Percentiles rank a stretch among this genome's conserved stretches.
phyloP scores from a whole-genome alignment of 345 rosid genomes.

The Eucalyptus camaldulensis region DNA sequence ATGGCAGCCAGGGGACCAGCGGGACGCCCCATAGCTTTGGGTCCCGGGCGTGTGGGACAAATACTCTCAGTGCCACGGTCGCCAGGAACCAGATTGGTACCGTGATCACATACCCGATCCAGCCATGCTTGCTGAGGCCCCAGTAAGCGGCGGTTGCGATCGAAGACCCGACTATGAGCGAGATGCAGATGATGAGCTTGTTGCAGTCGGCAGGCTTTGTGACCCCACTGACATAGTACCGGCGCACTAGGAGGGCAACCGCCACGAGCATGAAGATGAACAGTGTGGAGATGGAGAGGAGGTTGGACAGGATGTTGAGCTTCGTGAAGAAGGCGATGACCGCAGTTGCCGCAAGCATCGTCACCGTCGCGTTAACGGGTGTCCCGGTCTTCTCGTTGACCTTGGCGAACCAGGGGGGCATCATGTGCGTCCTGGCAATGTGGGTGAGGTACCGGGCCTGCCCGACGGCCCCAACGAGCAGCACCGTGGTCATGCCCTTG shows the following conservation, averaged over 20 bases:
- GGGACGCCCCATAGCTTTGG: slow-evolving; percentile 35
- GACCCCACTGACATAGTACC: slow-evolving; percentile 18
- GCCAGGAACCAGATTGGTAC: slow-evolving; percentile 20
- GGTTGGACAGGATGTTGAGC: slow-evolving; percentile 16
- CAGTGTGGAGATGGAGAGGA: slow-evolving; percentile 27
- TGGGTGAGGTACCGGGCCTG: slow-evolving; percentile 40
- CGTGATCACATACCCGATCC: slow-evolving; percentile 23
- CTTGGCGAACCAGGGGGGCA: slow-evolving; percentile 35
- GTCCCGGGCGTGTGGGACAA: slow-evolving; percentile 21
- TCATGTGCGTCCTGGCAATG: slow-evolving; percentile 41
- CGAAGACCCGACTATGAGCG: slow-evolving; percentile 10
- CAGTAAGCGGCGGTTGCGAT: slow-evolving; percentile 14
- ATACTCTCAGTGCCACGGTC: not conserved
- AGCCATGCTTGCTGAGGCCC: slow-evolving; percentile 10
- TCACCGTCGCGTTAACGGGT: slow-evolving; percentile 25
- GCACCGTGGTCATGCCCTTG: slow-evolving; percentile 32
- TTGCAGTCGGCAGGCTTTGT: slow-evolving; percentile 1
- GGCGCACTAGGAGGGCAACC: slow-evolving; percentile 19
- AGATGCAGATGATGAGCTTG: slow-evolving; percentile 9
- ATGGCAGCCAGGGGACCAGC: slow-evolving; percentile 32
- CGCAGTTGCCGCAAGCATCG: slow-evolving; percentile 24
- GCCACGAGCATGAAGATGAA: slow-evolving; percentile 32
- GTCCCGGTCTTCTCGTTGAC: slow-evolving; percentile 23
- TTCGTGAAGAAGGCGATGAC: slow-evolving; percentile 24
- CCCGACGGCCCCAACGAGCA: slow-evolving; percentile 27